phyloP scores from a whole-genome alignment of 164 flowering plant species.

The Sedum album region DNA sequence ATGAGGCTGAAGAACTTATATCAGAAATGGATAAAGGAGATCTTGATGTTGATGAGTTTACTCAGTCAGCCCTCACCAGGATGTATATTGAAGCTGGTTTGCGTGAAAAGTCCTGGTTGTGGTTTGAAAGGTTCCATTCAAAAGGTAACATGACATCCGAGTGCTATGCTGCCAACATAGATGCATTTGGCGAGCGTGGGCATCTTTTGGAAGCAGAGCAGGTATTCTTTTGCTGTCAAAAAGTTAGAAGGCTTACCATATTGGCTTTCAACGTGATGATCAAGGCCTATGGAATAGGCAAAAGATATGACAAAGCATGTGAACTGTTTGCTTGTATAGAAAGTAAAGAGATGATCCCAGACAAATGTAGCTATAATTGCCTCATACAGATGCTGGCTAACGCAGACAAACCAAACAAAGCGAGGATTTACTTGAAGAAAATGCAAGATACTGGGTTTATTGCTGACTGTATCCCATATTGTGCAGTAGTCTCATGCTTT shows the following conservation, averaged over 20 bases:
- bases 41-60: slow-evolving; percentile 72
- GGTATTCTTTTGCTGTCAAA: slow-evolving; percentile 59
- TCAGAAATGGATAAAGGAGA: slow-evolving; percentile 65
- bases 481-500: slow-evolving; percentile 78
- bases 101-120: slow-evolving; percentile 70
- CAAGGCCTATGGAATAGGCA: slow-evolving; percentile 81
- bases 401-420: slow-evolving; percentile 54
- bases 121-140: slow-evolving; percentile 76
- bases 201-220: slow-evolving; percentile 59
- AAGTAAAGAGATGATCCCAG: slow-evolving; percentile 49
- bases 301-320: slow-evolving; percentile 55
- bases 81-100: slow-evolving; percentile 80
- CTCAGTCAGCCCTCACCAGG: slow-evolving; percentile 77
- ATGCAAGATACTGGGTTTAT: slow-evolving; percentile 63
- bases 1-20: slow-evolving; percentile 59
- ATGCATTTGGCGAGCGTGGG: slow-evolving; percentile 88
- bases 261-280: slow-evolving; percentile 88
- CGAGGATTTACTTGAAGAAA: slow-evolving; percentile 44
- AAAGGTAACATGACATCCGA: slow-evolving; percentile 65
- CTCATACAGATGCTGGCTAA: slow-evolving; percentile 65
- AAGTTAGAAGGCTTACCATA: slow-evolving; percentile 37
- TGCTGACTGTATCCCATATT: slow-evolving; percentile 64
- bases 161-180: slow-evolving; percentile 85
- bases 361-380: slow-evolving; percentile 65
- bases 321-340: slow-evolving; percentile 62